Base-by-base conservation (phyloP, 2,329 filamentous ascomycete genomes). In the Pestalotiopsis fici region DNA sequence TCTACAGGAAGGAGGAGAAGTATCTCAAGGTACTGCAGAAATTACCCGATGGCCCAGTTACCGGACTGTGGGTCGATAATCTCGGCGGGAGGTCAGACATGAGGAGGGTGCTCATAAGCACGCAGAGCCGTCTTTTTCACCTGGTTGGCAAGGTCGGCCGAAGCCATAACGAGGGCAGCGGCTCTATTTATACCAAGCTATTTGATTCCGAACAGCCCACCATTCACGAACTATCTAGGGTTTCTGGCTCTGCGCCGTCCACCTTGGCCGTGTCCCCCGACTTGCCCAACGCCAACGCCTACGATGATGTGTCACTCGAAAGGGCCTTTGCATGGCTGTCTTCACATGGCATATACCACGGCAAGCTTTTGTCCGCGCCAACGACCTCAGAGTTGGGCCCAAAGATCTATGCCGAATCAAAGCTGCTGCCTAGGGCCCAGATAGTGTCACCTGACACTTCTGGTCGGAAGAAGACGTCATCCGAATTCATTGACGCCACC, bases 1-100 rank as follows among this genome's bases (percentile, higher is more conserved):
- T 98, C 81, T 98, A 98, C 80, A 89, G 94, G 72, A 92, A 95
- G 76, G 95, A 98, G 79, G 96, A 99, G 78, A 94, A 94, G 80
- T 97, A 97, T 78, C 81, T 97, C 68, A 95, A 95, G 78, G 88
- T 86, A 43, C 86, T 99, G 23, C 94, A 95, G 78, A 95, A 92
- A 76, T 87, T 94, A 7, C 88, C 91, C 1, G 94, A 97, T 78
- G 93, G 92, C 0, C 89, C 95, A 0, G 88, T 98, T 43, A 93
- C 93, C 0, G 96, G 96, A 1, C 77, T 98, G 18, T 97, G 93
- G 89, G 91, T 92, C 11, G 95, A 98, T 74, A 84, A 87, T 47
- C 81, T 97, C 50, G 82, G 85, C 39, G 89, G 88, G n/a, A 83
- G 88, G 71, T 80, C 88, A 7, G 95, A 98, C 73, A 80, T 91